Percentiles rank a stretch among this genome's conserved stretches.
phyloP scores from a whole-genome alignment of 805 yeast species.

The Wickerhamiella lipophila region DNA sequence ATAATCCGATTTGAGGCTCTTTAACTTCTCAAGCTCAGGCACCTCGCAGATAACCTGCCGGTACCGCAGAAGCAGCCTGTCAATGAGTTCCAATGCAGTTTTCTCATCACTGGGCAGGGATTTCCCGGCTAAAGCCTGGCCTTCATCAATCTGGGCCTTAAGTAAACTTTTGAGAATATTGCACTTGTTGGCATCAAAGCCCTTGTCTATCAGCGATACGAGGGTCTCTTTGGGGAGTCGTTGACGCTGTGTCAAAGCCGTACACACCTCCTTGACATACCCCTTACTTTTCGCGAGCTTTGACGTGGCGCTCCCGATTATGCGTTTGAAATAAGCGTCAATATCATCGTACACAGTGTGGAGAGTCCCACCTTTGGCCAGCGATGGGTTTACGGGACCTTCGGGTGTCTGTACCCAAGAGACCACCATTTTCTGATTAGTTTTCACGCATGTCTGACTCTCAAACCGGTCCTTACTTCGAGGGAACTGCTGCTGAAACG shows the following conservation, averaged over 20 bases:
- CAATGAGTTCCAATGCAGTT: not conserved
- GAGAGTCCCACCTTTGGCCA: not conserved
- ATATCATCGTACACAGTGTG: not conserved
- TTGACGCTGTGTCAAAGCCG: not conserved
- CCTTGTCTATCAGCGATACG: not conserved
- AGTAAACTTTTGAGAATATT: not conserved
- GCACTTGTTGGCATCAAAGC: not conserved
- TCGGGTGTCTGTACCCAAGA: constrained; percentile 6
- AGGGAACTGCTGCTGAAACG: not conserved
- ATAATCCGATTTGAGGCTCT: not conserved
- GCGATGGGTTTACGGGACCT: constrained; percentile 1
- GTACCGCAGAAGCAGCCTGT: not conserved
- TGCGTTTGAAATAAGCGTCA: not conserved
- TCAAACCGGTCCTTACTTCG: not conserved
- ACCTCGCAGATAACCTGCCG: not conserved
- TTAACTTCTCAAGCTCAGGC: not conserved
- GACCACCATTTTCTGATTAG: not conserved
- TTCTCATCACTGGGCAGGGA: not conserved
- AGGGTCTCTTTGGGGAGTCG: not conserved
- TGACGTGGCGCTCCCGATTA: not conserved
- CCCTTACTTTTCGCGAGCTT: not conserved
- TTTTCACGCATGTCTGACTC: not conserved
- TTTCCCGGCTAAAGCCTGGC: no score
- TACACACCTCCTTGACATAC: not conserved
- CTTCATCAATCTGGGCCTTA: not conserved